phyloP scores from a whole-genome alignment of 73 alveolate species.

The Blepharisma japonicum region DNA sequence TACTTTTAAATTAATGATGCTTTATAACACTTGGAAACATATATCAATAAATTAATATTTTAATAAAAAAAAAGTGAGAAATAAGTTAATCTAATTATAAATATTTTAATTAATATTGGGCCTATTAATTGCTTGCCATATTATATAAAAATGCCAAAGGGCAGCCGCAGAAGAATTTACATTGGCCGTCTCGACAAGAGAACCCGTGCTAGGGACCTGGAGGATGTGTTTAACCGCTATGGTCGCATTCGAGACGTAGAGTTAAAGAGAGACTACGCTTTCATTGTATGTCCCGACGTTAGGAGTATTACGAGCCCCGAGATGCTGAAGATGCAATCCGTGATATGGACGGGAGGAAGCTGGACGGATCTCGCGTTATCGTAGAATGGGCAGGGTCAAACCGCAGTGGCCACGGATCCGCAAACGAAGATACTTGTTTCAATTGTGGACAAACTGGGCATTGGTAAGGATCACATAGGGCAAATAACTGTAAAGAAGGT shows the following conservation, averaged over 20 bases:
- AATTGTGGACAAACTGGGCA: constrained; percentile 77
- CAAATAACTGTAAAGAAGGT: constrained; percentile 72
- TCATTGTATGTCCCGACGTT: constrained; percentile 40
- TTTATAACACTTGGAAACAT: too few species aligned
- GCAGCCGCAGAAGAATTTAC: constrained; percentile 31
- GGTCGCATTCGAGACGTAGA: constrained; percentile 51
- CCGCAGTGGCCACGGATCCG: constrained; percentile 51
- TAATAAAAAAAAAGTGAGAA: too few species aligned
- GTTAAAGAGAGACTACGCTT: constrained; percentile 46
- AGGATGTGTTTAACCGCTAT: constrained; percentile 38
- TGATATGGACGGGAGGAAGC: constrained; percentile 43
- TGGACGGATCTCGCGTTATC: constrained; percentile 42
- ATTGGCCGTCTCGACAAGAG: constrained; percentile 40
- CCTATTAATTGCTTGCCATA: too few species aligned
- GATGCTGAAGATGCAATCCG: constrained; percentile 54
- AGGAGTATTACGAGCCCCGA: constrained; percentile 59
- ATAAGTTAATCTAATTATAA: too few species aligned
- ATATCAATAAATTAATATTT: too few species aligned
- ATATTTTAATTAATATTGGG: too few species aligned
- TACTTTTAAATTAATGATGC: too few species aligned
- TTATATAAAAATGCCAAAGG: constrained; percentile 3
- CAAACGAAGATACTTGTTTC: constrained; percentile 62
- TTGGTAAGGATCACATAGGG: constrained; percentile 50
- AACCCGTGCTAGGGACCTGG: constrained; percentile 46
- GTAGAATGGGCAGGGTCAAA: constrained; percentile 44